A percentile compares a stretch with the other conserved stretches of the same genome.
These are phyloP conservation scores for Curvularia spicifera DNA, from an alignment of 2,329 filamentous ascomycete species.

Conservation along the genomic window DNA sequence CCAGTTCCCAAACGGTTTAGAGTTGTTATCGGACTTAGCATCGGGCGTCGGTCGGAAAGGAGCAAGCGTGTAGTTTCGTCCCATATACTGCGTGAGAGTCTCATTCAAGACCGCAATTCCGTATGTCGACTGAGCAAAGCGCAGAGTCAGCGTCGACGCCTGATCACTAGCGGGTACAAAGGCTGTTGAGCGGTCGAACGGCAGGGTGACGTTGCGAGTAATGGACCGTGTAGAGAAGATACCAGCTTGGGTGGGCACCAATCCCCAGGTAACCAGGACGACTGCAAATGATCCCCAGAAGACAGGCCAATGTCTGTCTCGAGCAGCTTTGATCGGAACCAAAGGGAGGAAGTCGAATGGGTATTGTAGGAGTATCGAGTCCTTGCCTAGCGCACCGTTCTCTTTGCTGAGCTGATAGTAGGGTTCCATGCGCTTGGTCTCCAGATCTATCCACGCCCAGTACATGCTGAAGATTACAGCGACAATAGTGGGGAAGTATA, in stretches of 20 bases:
- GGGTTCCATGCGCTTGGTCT: conserved; percentile 65
- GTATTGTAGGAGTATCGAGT: conserved; percentile 62
- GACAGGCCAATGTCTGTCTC: conserved; percentile 60
- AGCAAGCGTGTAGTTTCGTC: conserved; percentile 50
- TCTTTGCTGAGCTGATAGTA: conserved; percentile 63
- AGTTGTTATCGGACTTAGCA: conserved; percentile 12
- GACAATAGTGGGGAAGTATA: conserved; percentile 58
- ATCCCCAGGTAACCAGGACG: conserved; percentile 60
- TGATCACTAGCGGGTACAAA: conserved; percentile 44
- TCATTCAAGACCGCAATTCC: conserved; percentile 58
- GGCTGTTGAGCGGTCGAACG: conserved; percentile 30
- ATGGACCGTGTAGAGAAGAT: conserved; percentile 55
- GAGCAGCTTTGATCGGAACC: conserved; percentile 27
- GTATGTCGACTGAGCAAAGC: conserved; percentile 56
- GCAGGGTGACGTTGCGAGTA: neutral
- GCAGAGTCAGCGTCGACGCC: conserved; percentile 36
- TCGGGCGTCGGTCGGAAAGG: conserved; percentile 50
- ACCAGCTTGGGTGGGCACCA: conserved; percentile 64
- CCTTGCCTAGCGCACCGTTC: conserved; percentile 51
- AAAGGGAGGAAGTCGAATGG: conserved; percentile 58
- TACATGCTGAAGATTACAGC: conserved; percentile 63
- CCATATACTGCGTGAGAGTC: conserved; percentile 54
- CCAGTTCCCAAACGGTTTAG: conserved; percentile 23
- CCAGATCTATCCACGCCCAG: conserved; percentile 67
- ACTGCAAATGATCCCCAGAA: conserved; percentile 57